Conservation (phyloP, 208 protist genomes). For the Wallacemonas sp. region DNA sequence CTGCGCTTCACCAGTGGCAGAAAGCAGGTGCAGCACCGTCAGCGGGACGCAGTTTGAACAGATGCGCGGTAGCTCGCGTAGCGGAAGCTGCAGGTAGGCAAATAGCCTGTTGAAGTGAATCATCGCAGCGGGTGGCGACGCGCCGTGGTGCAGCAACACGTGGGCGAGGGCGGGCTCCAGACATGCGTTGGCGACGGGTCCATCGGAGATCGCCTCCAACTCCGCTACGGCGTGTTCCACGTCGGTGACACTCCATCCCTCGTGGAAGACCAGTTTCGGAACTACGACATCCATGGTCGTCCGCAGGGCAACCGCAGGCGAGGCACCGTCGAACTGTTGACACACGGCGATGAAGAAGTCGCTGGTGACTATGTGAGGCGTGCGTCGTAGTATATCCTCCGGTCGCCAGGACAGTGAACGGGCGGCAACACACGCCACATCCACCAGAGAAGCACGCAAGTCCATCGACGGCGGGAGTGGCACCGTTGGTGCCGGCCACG, state of each 20-base stretch:
- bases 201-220: slow-evolving; percentile 6
- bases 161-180: slow-evolving; percentile 22
- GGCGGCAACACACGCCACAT: not conserved
- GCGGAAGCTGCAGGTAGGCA: not conserved
- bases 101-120: slow-evolving; percentile 14
- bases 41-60: slow-evolving; percentile 23
- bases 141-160: slow-evolving; percentile 12
- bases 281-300: slow-evolving; percentile 2
- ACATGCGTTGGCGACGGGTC: slow-evolving; percentile 6
- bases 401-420: not conserved
- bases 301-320: not conserved
- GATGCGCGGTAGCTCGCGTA: slow-evolving; percentile 20
- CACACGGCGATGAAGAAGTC: not conserved
- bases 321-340: not conserved
- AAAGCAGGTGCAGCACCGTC: slow-evolving; percentile 61
- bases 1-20: slow-evolving; percentile 62
- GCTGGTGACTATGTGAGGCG: not conserved
- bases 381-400: not conserved
- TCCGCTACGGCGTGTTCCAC: slow-evolving; percentile 3
- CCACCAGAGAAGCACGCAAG: not conserved
- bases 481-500: not conserved
- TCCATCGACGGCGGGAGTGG: not conserved
- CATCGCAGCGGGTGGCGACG: slow-evolving; percentile 1
- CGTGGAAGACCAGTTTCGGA: slow-evolving; percentile 7
- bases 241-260: not conserved